These are phyloP conservation scores for Epichloe glyceriae DNA, from an alignment of 2,329 filamentous ascomycete genomes.

Conservation along the genomic window DNA sequence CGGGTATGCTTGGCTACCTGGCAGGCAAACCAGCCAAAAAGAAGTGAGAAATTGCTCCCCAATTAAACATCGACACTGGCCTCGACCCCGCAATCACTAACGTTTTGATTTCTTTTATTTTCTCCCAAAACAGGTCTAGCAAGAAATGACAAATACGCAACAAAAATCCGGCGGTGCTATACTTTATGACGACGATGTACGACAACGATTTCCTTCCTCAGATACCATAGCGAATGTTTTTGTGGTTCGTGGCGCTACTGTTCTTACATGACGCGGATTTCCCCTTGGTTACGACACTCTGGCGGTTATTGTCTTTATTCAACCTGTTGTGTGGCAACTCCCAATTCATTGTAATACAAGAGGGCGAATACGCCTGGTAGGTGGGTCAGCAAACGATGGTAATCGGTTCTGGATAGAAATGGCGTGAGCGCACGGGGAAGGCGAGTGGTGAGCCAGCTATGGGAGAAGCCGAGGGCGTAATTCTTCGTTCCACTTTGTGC, in stretches of 20 bases:
- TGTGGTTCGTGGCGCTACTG: not conserved
- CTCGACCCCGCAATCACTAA: not conserved
- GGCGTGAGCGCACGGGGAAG: not conserved
- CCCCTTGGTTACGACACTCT: not conserved
- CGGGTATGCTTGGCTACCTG: constrained; percentile 10
- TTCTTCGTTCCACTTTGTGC: not conserved
- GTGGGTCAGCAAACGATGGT: not conserved
- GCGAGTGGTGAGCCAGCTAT: not conserved
- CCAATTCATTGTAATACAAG: not conserved
- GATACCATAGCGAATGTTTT: constrained; percentile 9
- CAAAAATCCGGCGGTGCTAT: not conserved
- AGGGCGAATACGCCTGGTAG: not conserved
- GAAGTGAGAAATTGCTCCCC: constrained; percentile 9
- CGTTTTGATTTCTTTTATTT: not conserved
- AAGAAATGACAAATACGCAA: constrained; percentile 8
- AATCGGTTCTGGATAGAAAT: not conserved
- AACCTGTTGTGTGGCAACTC: constrained; percentile 1
- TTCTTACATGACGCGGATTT: constrained; percentile 1
- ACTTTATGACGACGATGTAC: constrained; percentile 5
- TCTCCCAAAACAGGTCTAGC: constrained; percentile 4
- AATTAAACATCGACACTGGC: not conserved
- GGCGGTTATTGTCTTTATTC: constrained; percentile 1
- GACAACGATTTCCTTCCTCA: constrained; percentile 5
- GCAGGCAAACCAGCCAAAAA: constrained; percentile 12
- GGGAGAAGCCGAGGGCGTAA: not conserved